Conservation (phyloP, 1,284 basidiomycete genomes). For the Vanrija pseudolonga region DNA sequence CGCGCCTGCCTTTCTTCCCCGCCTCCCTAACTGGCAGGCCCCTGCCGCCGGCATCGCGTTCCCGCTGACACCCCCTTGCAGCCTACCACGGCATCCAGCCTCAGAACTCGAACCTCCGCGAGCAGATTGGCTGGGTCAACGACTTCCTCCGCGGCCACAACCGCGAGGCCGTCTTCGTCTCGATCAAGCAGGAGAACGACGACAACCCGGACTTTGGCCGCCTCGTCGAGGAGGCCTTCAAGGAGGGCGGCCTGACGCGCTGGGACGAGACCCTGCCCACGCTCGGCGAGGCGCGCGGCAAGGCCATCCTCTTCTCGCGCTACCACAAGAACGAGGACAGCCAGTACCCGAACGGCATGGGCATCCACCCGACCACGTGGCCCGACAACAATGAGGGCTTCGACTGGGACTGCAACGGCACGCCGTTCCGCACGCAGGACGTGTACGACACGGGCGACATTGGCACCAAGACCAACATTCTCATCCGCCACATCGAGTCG, state of each 20-base stretch:
- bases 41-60: too few relatives aligned
- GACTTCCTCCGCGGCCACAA: conserved; percentile 62
- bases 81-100: conserved; percentile 77
- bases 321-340: conserved; percentile 50
- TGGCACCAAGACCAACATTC: conserved; percentile 55
- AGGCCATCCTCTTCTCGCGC: conserved; percentile 73
- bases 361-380: conserved; percentile 77
- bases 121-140: conserved; percentile 59
- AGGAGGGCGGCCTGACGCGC: conserved; percentile 69
- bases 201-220: conserved; percentile 57
- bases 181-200: conserved; percentile 71
- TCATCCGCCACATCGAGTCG: conserved; percentile 19
- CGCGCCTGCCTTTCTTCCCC: too few relatives aligned
- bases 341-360: conserved; percentile 61
- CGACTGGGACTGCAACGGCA: conserved; percentile 59
- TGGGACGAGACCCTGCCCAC: conserved; percentile 70
- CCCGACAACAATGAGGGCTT: conserved; percentile 71
- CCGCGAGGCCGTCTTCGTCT: conserved; percentile 73
- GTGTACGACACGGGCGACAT: conserved; percentile 40
- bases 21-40: too few relatives aligned
- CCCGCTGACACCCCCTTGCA: not conserved
- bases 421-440: conserved; percentile 69
- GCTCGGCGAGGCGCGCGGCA: conserved; percentile 77
- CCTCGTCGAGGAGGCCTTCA: conserved; percentile 62
- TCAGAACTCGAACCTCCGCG: conserved; percentile 59